Conservation (phyloP, 139 green algal genomes). For the Chlorella sorokiniana region DNA sequence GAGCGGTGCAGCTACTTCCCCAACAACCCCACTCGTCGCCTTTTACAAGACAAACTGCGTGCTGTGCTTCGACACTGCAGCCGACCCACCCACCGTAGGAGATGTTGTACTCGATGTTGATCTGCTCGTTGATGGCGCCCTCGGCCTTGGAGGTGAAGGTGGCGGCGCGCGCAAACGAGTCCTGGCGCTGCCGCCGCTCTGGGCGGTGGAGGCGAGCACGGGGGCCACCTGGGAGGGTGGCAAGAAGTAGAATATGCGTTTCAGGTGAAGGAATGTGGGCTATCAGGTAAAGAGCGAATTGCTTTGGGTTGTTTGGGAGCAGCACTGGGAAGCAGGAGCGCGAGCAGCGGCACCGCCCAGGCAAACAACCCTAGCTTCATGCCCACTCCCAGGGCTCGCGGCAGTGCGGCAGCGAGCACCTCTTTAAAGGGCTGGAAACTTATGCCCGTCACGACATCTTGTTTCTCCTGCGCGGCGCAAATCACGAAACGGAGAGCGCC, state of each 20-base stretch:
- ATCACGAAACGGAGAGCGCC: no score
- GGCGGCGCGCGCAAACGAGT: slow-evolving; percentile 75
- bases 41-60: not conserved
- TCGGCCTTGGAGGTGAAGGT: slow-evolving; percentile 70
- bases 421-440: slow-evolving; percentile 84
- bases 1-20: no score
- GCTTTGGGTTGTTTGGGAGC: not conserved
- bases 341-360: not conserved
- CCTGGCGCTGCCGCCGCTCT: not conserved
- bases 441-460: slow-evolving; percentile 37
- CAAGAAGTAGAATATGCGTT: not conserved
- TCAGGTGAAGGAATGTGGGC: not conserved
- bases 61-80: no score
- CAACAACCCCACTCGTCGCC: no score
- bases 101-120: slow-evolving; percentile 70
- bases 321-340: not conserved
- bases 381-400: no score
- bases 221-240: slow-evolving; percentile 13
- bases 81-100: no score
- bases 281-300: no score
- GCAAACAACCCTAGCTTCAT: no score
- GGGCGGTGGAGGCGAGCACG: not conserved
- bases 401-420: no score
- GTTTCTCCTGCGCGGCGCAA: not conserved
- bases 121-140: slow-evolving; percentile 95